Evolutionary conservation across 2,329 filamentous ascomycete genomes (phyloP).

Genomic region (Apiospora koreana): DNA sequence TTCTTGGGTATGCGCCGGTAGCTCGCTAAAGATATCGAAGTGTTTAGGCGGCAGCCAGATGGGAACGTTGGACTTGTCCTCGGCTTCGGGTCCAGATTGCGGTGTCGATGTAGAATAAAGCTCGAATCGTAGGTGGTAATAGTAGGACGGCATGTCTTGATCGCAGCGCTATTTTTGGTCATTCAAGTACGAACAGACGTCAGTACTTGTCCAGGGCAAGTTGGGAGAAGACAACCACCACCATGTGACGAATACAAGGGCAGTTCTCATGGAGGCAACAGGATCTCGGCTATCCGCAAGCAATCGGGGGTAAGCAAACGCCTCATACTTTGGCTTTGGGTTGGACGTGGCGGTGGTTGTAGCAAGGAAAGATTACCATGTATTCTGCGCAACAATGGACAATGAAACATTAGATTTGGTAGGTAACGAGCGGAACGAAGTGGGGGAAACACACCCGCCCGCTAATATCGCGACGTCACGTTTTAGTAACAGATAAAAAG

Average conservation of each 20-base stretch:
- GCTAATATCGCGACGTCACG: neutral
- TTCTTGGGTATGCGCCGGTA: conserved; percentile 47
- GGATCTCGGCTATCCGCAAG: conserved; percentile 20
- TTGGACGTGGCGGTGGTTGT: neutral
- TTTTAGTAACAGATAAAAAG: no score
- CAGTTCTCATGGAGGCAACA: conserved; percentile 22
- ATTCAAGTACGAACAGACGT: neutral
- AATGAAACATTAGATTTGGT: no score
- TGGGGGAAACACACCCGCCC: neutral
- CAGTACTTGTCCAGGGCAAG: neutral
- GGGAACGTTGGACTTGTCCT: conserved; percentile 19
- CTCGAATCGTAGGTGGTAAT: conserved; percentile 68
- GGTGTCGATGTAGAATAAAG: conserved; percentile 54
- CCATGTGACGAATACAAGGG: neutral
- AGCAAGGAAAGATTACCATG: neutral
- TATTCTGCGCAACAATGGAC: neutral
- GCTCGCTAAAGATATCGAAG: conserved; percentile 55
- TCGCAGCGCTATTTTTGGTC: neutral
- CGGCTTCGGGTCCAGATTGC: conserved; percentile 12
- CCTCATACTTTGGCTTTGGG: conserved; percentile 18
- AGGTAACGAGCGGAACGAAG: neutral
- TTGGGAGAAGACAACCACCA: neutral
- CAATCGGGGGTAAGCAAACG: conserved; percentile 10
- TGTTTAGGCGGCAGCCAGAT: conserved; percentile 53
- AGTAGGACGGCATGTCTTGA: conserved; percentile 59